Evolutionary conservation across 768 basidiomycete species (phyloP).

Genomic region (Pleurotus salmoneostramineus): DNA sequence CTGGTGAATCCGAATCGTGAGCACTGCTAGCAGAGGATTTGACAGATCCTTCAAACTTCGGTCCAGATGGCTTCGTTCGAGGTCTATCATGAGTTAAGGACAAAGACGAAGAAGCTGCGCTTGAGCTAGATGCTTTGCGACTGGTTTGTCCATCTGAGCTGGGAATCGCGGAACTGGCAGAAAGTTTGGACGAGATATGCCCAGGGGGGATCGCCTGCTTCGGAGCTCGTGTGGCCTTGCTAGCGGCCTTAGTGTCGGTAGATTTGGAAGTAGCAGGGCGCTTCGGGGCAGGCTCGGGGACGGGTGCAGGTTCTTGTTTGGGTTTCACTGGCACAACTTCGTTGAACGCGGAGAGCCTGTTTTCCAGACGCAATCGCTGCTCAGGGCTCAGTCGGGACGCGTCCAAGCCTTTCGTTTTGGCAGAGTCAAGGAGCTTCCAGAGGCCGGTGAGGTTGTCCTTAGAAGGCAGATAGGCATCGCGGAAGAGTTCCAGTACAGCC

Average conservation of each 20-base stretch:
- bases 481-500: constrained; percentile 74
- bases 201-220: not conserved
- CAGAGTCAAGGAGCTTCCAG: constrained; percentile 57
- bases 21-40: constrained; percentile 11
- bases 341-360: constrained; percentile 59
- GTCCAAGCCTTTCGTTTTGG: constrained; percentile 43
- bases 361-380: constrained; percentile 63
- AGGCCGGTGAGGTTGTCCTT: constrained; percentile 61
- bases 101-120: constrained; percentile 17
- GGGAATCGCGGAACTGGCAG: too few species aligned
- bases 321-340: constrained; percentile 41
- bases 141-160: not conserved
- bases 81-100: constrained; percentile 13
- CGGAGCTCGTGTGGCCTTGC: too few species aligned
- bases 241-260: not conserved
- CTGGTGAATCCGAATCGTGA: constrained; percentile 24
- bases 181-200: too few species aligned
- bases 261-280: not conserved
- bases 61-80: constrained; percentile 10
- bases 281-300: not conserved
- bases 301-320: not conserved
- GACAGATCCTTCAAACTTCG: constrained; percentile 25
- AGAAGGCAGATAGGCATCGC: constrained; percentile 51
- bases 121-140: constrained; percentile 22
- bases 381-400: constrained; percentile 54